Conservation (phyloP, 768 basidiomycete species). For the Mycena crocata region DNA sequence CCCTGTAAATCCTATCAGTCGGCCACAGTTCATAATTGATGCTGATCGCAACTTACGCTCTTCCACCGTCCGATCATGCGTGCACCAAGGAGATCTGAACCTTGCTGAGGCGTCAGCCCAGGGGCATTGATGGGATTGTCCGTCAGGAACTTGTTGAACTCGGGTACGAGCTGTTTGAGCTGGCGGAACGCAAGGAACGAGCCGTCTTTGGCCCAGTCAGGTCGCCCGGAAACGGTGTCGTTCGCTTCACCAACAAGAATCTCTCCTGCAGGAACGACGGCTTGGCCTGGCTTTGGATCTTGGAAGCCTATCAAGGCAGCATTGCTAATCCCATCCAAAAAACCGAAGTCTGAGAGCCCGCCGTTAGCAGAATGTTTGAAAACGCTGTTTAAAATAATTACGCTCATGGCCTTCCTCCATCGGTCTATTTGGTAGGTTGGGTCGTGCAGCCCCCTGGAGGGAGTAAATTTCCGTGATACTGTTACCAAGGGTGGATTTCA, state of each 20-base stretch:
- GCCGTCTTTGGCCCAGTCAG: constrained; percentile 42
- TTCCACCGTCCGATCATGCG: constrained; percentile 67
- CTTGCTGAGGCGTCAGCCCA: constrained; percentile 50
- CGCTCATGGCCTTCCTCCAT: constrained; percentile 41
- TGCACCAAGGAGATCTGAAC: constrained; percentile 62
- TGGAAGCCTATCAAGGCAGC: constrained; percentile 30
- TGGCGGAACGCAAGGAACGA: constrained; percentile 49
- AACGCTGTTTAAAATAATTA: constrained; percentile 23
- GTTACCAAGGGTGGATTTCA: constrained; percentile 21
- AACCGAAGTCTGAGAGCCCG: constrained; percentile 32
- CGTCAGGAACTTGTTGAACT: constrained; percentile 58
- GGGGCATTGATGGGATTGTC: constrained; percentile 51
- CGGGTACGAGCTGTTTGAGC: constrained; percentile 45
- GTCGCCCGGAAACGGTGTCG: constrained; percentile 30
- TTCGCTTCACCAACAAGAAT: constrained; percentile 41
- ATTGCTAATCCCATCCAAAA: constrained; percentile 34
- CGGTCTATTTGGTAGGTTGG: too few species aligned
- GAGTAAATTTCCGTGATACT: constrained; percentile 26
- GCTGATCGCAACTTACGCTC: constrained; percentile 46
- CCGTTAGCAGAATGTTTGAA: neutral
- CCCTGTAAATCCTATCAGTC: neutral
- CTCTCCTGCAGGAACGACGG: constrained; percentile 23
- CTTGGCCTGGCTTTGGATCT: constrained; percentile 24
- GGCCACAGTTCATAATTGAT: too few species aligned
- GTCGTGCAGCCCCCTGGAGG: constrained; percentile 36